A percentile compares a stretch with the other conserved stretches of the same genome.
Conservation (phyloP, 2,329 filamentous ascomycete species). For the Mariannaea elegans region DNA sequence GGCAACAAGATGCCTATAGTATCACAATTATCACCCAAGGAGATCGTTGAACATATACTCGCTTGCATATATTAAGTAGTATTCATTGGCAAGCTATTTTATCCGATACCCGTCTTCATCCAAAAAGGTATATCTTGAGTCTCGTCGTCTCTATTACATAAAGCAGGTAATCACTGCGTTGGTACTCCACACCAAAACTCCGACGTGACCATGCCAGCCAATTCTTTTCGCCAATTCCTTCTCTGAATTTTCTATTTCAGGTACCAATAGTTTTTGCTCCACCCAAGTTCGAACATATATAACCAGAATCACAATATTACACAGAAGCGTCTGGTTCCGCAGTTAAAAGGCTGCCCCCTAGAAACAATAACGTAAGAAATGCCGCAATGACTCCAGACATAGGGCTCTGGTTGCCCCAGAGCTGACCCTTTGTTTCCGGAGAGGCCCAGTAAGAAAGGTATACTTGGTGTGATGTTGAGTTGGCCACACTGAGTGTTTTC, state of each 20-base stretch:
- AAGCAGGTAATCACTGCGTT: conserved; percentile 13
- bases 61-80: background rate
- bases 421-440: conserved; percentile 10
- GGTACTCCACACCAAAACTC: conserved; percentile 29
- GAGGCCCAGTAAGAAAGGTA: conserved; percentile 19
- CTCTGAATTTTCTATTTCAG: conserved; percentile 27
- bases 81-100: conserved; percentile 2
- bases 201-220: conserved; percentile 19
- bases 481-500: conserved; percentile 14
- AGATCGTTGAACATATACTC: background rate
- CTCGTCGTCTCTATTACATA: conserved; percentile 23
- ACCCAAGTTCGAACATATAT: conserved; percentile 31
- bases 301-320: conserved; percentile 44
- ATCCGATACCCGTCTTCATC: background rate
- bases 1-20: background rate
- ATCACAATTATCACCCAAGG: background rate
- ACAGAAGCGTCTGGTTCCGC: conserved; percentile 37
- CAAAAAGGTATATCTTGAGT: conserved; percentile 8
- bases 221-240: conserved; percentile 16
- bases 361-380: conserved; percentile 33
- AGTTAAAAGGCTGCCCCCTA: conserved; percentile 20
- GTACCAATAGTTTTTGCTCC: conserved; percentile 20
- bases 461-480: conserved; percentile 1
- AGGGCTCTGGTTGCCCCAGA: background rate
- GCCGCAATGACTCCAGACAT: conserved; percentile 27